phyloP scores from a whole-genome alignment of 495 filamentous ascomycete genomes.

The Talaromyces wortmannii region DNA sequence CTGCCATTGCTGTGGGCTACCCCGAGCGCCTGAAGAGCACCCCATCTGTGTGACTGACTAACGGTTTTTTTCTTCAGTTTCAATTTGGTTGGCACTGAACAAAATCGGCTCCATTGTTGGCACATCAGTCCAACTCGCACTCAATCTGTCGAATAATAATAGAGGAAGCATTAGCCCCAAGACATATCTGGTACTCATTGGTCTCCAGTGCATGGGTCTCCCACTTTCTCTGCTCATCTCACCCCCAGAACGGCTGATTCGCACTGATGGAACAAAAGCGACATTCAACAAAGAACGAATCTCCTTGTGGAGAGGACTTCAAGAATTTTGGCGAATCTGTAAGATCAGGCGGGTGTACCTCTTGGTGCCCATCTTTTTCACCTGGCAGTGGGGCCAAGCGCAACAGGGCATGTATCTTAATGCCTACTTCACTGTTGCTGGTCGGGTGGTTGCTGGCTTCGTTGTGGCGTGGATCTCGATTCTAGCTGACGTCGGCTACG shows the following conservation, averaged over 20 bases:
- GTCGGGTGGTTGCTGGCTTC: slow-evolving; percentile 41
- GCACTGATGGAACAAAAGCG: slow-evolving; percentile 36
- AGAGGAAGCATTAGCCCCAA: slow-evolving; percentile 47
- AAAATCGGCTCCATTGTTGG: slow-evolving; percentile 51
- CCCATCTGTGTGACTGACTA: background rate
- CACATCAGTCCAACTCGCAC: slow-evolving; percentile 45
- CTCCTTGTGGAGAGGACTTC: slow-evolving; percentile 31
- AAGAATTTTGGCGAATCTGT: slow-evolving; percentile 37
- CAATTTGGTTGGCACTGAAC: slow-evolving; percentile 51
- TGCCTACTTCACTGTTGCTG: slow-evolving; percentile 52
- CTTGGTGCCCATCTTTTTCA: slow-evolving; percentile 49
- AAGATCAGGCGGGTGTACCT: slow-evolving; percentile 42
- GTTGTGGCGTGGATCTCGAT: slow-evolving; percentile 41
- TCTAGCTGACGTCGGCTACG: slow-evolving; percentile 39
- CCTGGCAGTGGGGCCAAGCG: slow-evolving; percentile 46
- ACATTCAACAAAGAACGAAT: slow-evolving; percentile 33
- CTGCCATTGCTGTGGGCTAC: slow-evolving; percentile 51
- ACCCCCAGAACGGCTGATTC: slow-evolving; percentile 49
- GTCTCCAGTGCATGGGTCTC: slow-evolving; percentile 43
- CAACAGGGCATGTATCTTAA: slow-evolving; percentile 54
- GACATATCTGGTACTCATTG: slow-evolving; percentile 49
- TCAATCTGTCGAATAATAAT: slow-evolving; percentile 34
- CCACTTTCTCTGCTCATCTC: slow-evolving; percentile 46
- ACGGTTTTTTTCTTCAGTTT: slow-evolving; percentile 15
- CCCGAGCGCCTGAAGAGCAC: too few species aligned